These are phyloP conservation scores for Chaetomium sp. DNA, from an alignment of 2,329 filamentous ascomycete genomes.

Conservation along the genomic window DNA sequence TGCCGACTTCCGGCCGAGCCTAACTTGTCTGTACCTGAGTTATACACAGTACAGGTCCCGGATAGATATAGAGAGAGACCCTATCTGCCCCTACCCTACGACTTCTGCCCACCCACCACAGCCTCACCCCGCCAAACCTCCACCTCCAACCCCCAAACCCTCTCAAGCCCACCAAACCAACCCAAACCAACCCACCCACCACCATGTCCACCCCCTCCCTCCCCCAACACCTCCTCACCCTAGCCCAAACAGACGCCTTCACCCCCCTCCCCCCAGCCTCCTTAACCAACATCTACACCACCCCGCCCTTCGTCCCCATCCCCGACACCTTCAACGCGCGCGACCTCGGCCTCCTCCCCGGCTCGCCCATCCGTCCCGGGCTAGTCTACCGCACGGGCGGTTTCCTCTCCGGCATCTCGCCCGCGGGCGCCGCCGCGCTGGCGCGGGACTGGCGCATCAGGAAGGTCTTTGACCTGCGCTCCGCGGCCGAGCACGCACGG, in stretches of 20 bases:
- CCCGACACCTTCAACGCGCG: conserved; percentile 55
- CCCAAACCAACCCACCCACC: not conserved
- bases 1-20: not conserved
- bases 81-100: not conserved
- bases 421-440: conserved; percentile 44
- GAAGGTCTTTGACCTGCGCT: conserved; percentile 56
- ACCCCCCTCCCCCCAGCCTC: conserved; percentile 40
- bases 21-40: not conserved
- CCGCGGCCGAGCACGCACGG: conserved; percentile 45
- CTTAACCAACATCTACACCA: conserved; percentile 40
- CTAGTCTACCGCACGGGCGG: conserved; percentile 53
- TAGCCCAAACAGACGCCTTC: conserved; percentile 48
- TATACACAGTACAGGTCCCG: not conserved
- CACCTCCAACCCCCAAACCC: not conserved
- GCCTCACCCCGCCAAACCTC: not conserved
- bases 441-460: conserved; percentile 42
- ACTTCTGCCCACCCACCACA: not conserved
- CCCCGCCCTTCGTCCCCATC: conserved; percentile 51
- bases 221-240: conserved; percentile 41
- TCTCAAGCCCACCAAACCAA: not conserved
- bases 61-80: not conserved
- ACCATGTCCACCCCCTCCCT: conserved; percentile 35
- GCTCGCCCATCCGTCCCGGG: conserved; percentile 42
- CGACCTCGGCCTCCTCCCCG: conserved; percentile 51
- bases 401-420: conserved; percentile 40